Base-by-base conservation (phyloP, 805 yeast genomes). In the Saturnispora saitoi region DNA sequence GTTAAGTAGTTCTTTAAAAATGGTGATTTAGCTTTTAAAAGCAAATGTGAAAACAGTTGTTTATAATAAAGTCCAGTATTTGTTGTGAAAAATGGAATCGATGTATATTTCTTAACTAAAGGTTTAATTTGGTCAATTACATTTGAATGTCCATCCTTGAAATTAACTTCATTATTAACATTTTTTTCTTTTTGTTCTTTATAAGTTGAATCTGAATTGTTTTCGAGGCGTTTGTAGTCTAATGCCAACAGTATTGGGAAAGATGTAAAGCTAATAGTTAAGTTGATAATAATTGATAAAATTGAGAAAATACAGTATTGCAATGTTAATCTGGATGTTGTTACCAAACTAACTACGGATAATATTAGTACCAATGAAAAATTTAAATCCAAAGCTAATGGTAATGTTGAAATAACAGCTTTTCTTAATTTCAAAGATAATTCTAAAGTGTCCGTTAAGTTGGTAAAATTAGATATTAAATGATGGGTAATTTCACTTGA, bases 201-300 rank as follows among this genome's bases (percentile, higher is more conserved):
- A 10, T 15, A 17, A 1, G 15, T 17, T 17, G 3, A n/a, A 6
- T 10, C 10, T 15, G 17, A 17, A 19, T 34, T 12, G 15, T 82
- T 69, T 54, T 83, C 90, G 26, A 75, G 61, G 47, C 87, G 70
- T 42, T 81, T 73, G 29, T 81, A 65, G 64, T 87, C 95, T 34
- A 86, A 75, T 15, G 83, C 72, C 29, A 86, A 65, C 1, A 85
- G 77, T 0, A 88, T 79, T 1, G 80, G 68, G 50, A 85, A 76
- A 61, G 71, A 86, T 1, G 90, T 76, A 43, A 79, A 58, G 54
- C 81, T 87, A 34, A 86, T 65, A 4, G 74, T 49, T 58, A 78
- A 83, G 53, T 83, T 86, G 36, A 81, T 62, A 1, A 77, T 28
- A n/a, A 84, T 55, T 0, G 81, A 73, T 28, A 74, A 45, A 1